These are phyloP conservation scores for Fusarium sp. DNA, from an alignment of 2,329 filamentous ascomycete species.

Conservation along the genomic window DNA sequence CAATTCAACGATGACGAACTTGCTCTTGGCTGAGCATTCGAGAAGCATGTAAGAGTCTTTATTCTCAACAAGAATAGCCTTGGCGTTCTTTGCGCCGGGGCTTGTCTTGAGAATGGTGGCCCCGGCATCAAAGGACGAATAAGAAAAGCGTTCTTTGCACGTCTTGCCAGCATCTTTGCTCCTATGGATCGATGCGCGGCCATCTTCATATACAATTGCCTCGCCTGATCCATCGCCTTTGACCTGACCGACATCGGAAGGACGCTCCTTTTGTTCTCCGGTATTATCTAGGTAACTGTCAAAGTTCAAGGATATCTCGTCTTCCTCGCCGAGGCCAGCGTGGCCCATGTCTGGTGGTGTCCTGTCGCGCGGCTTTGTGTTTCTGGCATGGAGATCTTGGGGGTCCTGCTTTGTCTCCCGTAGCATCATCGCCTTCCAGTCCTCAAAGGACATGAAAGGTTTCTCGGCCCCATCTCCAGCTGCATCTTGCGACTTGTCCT, in stretches of 20 bases:
- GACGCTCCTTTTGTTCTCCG: slow-evolving; percentile 24
- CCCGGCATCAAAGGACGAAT: slow-evolving; percentile 96
- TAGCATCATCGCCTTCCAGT: slow-evolving; percentile 96
- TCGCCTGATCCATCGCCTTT: slow-evolving; percentile 51
- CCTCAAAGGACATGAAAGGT: slow-evolving; percentile 94
- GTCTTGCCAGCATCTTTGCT: slow-evolving; percentile 97
- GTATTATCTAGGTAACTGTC: slow-evolving; percentile 52
- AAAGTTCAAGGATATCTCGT: slow-evolving; percentile 77
- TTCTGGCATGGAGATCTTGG: slow-evolving; percentile 73
- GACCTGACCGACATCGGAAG: background rate
- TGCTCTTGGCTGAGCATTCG: slow-evolving; percentile 86
- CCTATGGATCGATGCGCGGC: slow-evolving; percentile 68
- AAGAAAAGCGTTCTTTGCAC: slow-evolving; percentile 97
- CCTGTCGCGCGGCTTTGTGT: slow-evolving; percentile 63
- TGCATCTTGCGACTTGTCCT: slow-evolving; percentile 31
- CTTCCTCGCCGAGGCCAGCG: slow-evolving; percentile 86
- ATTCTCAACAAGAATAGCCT: slow-evolving; percentile 91
- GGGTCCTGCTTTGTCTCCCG: slow-evolving; percentile 82
- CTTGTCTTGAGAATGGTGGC: slow-evolving; percentile 94
- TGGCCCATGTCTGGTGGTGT: slow-evolving; percentile 74
- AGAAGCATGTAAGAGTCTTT: slow-evolving; percentile 99
- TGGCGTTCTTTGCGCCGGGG: slow-evolving; percentile 85
- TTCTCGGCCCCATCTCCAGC: slow-evolving; percentile 44
- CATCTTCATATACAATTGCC: slow-evolving; percentile 61
- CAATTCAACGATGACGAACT: slow-evolving; percentile 94